Conservation (phyloP, 495 filamentous ascomycete genomes). For the Penicillium egyptiacum region DNA sequence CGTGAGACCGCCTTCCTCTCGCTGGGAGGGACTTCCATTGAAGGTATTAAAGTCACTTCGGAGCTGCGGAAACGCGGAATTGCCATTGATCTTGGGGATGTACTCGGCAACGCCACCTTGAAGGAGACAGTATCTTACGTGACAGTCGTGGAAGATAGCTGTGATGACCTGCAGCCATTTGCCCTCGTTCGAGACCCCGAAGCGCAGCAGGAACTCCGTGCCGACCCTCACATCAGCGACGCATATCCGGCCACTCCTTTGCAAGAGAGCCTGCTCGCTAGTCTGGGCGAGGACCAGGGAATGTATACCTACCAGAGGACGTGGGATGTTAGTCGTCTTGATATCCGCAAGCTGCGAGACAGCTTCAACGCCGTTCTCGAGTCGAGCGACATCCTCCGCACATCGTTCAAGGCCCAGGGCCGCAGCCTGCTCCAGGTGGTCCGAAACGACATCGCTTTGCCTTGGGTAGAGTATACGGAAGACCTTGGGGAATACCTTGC, state of each 20-base stretch:
- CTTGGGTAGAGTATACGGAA: constrained; percentile 34
- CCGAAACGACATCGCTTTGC: constrained; percentile 43
- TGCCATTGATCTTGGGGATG: constrained; percentile 27
- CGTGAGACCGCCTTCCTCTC: constrained; percentile 52
- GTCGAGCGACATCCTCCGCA: constrained; percentile 54
- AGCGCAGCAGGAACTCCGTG: constrained; percentile 30
- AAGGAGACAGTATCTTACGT: constrained; percentile 24
- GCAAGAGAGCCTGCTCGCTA: constrained; percentile 47
- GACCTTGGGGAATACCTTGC: constrained; percentile 27
- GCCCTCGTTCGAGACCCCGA: not conserved
- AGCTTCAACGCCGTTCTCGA: constrained; percentile 33
- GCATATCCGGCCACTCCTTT: constrained; percentile 51
- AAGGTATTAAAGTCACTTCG: constrained; percentile 46
- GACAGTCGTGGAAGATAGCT: constrained; percentile 7
- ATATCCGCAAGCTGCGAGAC: constrained; percentile 34
- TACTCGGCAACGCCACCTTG: constrained; percentile 23
- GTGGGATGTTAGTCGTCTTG: constrained; percentile 35
- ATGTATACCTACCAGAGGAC: constrained; percentile 36
- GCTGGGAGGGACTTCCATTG: constrained; percentile 55
- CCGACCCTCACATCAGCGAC: constrained; percentile 34
- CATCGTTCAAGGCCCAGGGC: constrained; percentile 52
- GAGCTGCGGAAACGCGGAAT: constrained; percentile 7
- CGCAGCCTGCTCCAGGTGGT: constrained; percentile 51
- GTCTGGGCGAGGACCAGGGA: constrained; percentile 36
- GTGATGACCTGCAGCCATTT: constrained; percentile 7